Conservation (phyloP, 2,329 filamentous ascomycete genomes). For the Shiraia bambusicola region DNA sequence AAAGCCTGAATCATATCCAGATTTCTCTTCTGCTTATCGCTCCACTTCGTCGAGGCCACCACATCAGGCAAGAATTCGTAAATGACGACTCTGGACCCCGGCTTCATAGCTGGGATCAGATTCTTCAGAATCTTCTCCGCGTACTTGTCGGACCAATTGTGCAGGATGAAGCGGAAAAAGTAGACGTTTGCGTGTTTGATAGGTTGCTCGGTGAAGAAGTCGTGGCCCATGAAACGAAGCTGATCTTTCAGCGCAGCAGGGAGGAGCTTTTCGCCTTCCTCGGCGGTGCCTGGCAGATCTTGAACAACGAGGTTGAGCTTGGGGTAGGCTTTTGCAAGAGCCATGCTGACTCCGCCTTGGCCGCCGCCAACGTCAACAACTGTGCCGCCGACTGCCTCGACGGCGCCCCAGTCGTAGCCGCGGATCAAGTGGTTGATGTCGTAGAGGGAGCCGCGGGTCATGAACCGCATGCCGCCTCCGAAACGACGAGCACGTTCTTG, state of each 20-base stretch:
- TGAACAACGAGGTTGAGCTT: conserved; percentile 13
- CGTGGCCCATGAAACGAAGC: conserved; percentile 3
- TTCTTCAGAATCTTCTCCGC: conserved; percentile 3
- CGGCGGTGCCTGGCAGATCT: conserved; percentile 8
- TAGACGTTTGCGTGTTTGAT: conserved; percentile 43
- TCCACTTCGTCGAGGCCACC: too few species aligned
- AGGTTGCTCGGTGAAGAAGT: conserved; percentile 15
- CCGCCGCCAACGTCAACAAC: conserved; percentile 10
- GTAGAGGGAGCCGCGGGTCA: not conserved
- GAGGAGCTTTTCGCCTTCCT: not conserved
- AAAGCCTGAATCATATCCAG: too few species aligned
- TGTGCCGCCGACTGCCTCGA: not conserved
- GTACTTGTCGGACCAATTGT: conserved; percentile 45
- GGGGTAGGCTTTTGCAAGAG: conserved; percentile 3
- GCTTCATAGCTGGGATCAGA: conserved; percentile 6
- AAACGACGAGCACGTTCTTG: too few species aligned
- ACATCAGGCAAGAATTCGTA: not conserved
- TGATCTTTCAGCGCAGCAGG: conserved; percentile 1
- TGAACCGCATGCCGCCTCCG: not conserved
- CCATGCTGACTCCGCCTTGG: conserved; percentile 4
- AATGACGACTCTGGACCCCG: not conserved
- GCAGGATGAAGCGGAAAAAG: conserved; percentile 59
- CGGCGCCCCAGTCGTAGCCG: conserved; percentile 1
- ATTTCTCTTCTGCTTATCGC: too few species aligned
- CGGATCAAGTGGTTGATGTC: conserved; percentile 1